Evolutionary conservation across 495 filamentous ascomycete species (phyloP), one percentile per base, ranked within the genome.

Genomic region (Lophiostoma macrostomum): DNA sequence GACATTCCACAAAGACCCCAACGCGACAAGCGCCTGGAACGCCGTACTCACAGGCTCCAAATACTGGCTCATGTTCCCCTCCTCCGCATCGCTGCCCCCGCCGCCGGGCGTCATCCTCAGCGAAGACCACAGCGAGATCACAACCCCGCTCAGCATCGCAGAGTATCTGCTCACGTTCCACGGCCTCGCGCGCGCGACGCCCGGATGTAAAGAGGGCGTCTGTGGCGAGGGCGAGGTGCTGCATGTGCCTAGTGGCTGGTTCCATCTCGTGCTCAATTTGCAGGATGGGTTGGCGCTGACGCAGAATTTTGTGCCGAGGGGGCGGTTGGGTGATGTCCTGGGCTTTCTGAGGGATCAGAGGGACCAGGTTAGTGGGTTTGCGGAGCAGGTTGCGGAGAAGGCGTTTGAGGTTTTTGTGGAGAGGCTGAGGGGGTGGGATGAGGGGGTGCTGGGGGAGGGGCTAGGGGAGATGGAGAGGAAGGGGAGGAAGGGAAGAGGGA

Each of bases 21-120:
- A 86, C 64, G 82, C 76, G 14, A 84, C 78, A 14, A 91, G 86
- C 58, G 93, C 93, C 2, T 98, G 93, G 93, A 98, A 98, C 66
- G 91, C 93, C 0, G 91, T 97, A 13, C 68, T 98, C 27, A 78
- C 84, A 46, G 93, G 93, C 13, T 82, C 86, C 16, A 98, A 98
- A 68, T 98, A 97, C 73, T 98, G 93, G 93, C 94, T 98, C 56
- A 95, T 90, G 85, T 91, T 96, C 75, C 82, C 93, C 38, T 73
- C 84, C 0, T 75, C 76, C 13, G 69, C 78, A 24, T 79, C 76
- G 20, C 72, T 77, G 34, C 70, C 81, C 61, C 79, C 83, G 7
- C 87, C 87, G 8, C 93, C 93, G 4, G 93, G 93, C 18, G 90
- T 98, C 16, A 94, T 86, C 61, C 90, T 96, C 10, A 95, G 90